These are phyloP conservation scores for Boletus huronensis DNA, from an alignment of 768 basidiomycete genomes.

Conservation along the genomic window DNA sequence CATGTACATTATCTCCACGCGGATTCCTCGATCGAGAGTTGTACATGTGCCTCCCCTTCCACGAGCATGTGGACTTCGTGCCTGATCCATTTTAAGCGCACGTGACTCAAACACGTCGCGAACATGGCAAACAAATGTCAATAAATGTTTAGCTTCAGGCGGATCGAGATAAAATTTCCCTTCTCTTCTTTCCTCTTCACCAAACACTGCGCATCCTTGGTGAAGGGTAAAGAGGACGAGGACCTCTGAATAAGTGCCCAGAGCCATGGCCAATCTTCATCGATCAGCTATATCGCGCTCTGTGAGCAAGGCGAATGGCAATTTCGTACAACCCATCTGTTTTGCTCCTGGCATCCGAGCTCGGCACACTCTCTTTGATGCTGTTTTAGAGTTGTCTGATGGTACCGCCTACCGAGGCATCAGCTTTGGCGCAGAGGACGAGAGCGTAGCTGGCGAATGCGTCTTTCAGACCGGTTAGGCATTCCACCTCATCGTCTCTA, in stretches of 20 bases:
- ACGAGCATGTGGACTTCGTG: neutral
- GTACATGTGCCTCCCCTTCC: neutral
- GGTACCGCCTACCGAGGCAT: conserved; percentile 85
- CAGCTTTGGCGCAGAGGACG: conserved; percentile 89
- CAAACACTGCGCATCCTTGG: conserved; percentile 38
- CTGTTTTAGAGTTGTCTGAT: conserved; percentile 85
- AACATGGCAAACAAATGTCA: conserved; percentile 22
- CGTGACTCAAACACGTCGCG: conserved; percentile 1
- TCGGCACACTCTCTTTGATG: conserved; percentile 40
- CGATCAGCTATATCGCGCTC: conserved; percentile 47
- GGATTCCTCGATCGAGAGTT: neutral
- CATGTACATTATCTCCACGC: neutral
- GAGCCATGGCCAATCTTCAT: conserved; percentile 25
- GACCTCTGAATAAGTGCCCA: conserved; percentile 6
- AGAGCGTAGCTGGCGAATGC: conserved; percentile 94
- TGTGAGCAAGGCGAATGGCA: conserved; percentile 35
- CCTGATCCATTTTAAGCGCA: neutral
- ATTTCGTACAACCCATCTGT: conserved; percentile 35
- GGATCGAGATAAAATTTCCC: conserved; percentile 13
- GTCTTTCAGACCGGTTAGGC: conserved; percentile 96
- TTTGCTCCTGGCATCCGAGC: conserved; percentile 28
- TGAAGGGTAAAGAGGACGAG: conserved; percentile 48
- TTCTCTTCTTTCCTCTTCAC: conserved; percentile 49
- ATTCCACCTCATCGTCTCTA: conserved; percentile 5
- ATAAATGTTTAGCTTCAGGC: conserved; percentile 11